phyloP scores from a whole-genome alignment of 208 protist species.

The Plasmodiophora brassicae region DNA sequence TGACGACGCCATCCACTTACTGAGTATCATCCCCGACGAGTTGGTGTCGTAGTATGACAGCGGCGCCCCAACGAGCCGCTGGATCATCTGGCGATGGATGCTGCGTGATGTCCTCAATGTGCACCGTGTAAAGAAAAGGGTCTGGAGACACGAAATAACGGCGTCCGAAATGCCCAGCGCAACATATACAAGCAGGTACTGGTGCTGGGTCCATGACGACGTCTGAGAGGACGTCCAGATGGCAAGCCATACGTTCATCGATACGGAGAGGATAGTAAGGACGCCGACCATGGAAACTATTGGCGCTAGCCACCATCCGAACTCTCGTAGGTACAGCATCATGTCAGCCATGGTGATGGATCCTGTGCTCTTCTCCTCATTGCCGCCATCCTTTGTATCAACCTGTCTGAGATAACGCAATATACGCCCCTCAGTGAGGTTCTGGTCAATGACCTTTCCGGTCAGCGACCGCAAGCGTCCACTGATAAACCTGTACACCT shows the following conservation, averaged over 20 bases:
- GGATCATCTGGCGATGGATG: slow-evolving; percentile 35
- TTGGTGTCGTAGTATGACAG: slow-evolving; percentile 48
- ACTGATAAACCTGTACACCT: not conserved
- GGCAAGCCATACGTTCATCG: not conserved
- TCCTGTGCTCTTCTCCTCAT: not conserved
- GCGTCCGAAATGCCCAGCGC: not conserved
- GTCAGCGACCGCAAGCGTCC: not conserved
- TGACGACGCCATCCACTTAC: too few species aligned
- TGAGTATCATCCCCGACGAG: slow-evolving; percentile 40
- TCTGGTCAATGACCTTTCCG: not conserved
- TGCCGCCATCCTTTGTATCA: not conserved
- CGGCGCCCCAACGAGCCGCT: slow-evolving; percentile 11
- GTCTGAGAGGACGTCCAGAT: not conserved
- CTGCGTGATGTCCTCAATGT: not conserved
- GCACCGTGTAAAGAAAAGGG: not conserved
- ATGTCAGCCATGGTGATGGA: slow-evolving; percentile 36
- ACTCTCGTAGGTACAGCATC: slow-evolving; percentile 34
- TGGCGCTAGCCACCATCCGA: not conserved
- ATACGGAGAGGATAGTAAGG: not conserved
- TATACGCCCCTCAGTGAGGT: not conserved
- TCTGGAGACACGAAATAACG: not conserved
- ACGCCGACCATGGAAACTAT: not conserved
- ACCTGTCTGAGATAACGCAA: not conserved
- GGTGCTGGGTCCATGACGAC: not conserved
- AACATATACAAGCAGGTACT: not conserved